Evolutionary conservation across 2,329 filamentous ascomycete genomes (phyloP).

Genomic region (Amauroascus verrucosus): DNA sequence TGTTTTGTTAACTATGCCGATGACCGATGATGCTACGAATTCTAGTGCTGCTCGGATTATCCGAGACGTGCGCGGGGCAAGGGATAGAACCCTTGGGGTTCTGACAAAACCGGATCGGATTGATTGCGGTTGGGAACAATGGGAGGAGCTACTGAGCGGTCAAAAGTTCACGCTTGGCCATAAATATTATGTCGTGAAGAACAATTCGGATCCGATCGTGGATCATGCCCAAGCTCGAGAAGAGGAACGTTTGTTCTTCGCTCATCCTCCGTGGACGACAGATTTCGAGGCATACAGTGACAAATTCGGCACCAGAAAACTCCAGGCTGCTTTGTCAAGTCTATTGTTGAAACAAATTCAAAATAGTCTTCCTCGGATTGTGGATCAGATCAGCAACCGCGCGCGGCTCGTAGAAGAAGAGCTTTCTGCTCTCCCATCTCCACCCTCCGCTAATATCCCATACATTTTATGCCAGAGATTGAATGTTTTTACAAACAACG

Average conservation of each 20-base stretch:
- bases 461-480: conserved; percentile 54
- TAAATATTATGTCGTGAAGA: conserved; percentile 70
- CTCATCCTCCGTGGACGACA: conserved; percentile 37
- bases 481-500: conserved; percentile 44
- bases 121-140: conserved; percentile 46
- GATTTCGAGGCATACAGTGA: conserved; percentile 30
- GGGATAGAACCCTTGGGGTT: conserved; percentile 57
- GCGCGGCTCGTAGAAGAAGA: conserved; percentile 45
- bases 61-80: conserved; percentile 43
- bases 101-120: conserved; percentile 73
- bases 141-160: conserved; percentile 54
- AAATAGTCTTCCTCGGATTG: conserved; percentile 27
- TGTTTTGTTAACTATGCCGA: conserved; percentile 64
- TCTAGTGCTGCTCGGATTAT: conserved; percentile 61
- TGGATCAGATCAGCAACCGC: conserved; percentile 36
- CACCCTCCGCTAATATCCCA: conserved; percentile 55
- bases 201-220: conserved; percentile 36
- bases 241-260: conserved; percentile 45
- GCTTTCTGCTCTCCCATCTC: conserved; percentile 53
- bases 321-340: conserved; percentile 42
- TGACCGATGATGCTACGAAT: conserved; percentile 68
- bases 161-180: conserved; percentile 54
- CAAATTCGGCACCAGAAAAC: conserved; percentile 44
- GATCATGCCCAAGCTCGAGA: conserved; percentile 40
- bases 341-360: conserved; percentile 42